phyloP scores from a whole-genome alignment of 441 rosid genomes.

The Populus tomentosa region DNA sequence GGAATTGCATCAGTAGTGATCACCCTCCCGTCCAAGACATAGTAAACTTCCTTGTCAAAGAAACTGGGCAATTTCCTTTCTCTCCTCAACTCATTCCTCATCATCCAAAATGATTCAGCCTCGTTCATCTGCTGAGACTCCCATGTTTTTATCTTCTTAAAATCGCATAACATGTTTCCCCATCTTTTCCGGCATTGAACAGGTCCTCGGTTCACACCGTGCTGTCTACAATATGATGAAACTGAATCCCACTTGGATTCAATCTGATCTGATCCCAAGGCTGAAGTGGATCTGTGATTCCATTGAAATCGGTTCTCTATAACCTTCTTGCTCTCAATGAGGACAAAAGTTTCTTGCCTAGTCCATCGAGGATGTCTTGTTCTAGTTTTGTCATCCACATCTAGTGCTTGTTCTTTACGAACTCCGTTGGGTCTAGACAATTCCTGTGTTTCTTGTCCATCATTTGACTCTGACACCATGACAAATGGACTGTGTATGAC shows the following conservation, averaged over 20 bases:
- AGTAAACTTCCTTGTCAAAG: slow-evolving; percentile 70
- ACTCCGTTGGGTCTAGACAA: slow-evolving; percentile 3
- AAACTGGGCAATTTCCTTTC: slow-evolving; percentile 79
- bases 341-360: slow-evolving; percentile 66
- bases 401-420: neutral
- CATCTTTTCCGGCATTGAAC: slow-evolving; percentile 86
- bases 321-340: slow-evolving; percentile 67
- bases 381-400: slow-evolving; percentile 40
- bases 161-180: slow-evolving; percentile 80
- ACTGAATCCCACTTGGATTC: slow-evolving; percentile 84
- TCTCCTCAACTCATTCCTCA: slow-evolving; percentile 68
- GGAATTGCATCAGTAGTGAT: slow-evolving; percentile 22
- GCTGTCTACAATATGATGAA: slow-evolving; percentile 67
- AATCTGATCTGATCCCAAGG: slow-evolving; percentile 43
- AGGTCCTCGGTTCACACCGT: slow-evolving; percentile 80
- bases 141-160: slow-evolving; percentile 79
- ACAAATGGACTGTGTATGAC: neutral
- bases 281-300: slow-evolving; percentile 45
- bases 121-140: slow-evolving; percentile 49
- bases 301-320: slow-evolving; percentile 59
- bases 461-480: slow-evolving; percentile 16
- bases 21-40: slow-evolving; percentile 47
- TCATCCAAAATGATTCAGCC: slow-evolving; percentile 69
- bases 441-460: neutral
- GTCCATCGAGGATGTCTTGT: slow-evolving; percentile 84